Conservation (phyloP, 2,329 filamentous ascomycete genomes). For the Emmonsiellopsis sp. region DNA sequence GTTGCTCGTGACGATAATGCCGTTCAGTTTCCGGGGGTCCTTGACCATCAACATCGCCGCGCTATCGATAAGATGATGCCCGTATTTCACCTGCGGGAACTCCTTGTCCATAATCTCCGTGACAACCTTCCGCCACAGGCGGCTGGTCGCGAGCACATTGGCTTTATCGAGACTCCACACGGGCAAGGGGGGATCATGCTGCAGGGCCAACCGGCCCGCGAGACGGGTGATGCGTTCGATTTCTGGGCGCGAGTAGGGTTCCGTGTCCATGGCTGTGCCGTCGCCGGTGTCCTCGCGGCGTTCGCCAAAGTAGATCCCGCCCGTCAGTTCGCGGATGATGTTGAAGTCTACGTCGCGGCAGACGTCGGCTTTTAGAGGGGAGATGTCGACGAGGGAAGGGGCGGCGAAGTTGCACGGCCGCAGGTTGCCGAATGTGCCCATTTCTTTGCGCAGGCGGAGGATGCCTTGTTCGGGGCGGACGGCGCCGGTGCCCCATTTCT, state of each 20-base stretch:
- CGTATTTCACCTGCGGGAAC: conserved; percentile 75
- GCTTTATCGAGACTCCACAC: conserved; percentile 93
- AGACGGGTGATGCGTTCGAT: conserved; percentile 81
- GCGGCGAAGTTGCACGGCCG: conserved; percentile 94
- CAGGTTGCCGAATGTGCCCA: conserved; percentile 89
- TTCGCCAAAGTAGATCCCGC: conserved; percentile 92
- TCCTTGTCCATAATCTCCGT: conserved; percentile 76
- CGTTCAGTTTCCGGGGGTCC: conserved; percentile 79
- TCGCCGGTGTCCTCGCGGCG: conserved; percentile 67
- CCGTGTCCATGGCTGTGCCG: conserved; percentile 69
- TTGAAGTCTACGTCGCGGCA: conserved; percentile 85
- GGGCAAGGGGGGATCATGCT: conserved; percentile 62
- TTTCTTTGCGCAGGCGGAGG: conserved; percentile 82
- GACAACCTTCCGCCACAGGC: conserved; percentile 82
- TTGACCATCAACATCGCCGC: conserved; percentile 98
- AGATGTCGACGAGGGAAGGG: conserved; percentile 70
- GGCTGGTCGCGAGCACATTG: conserved; percentile 83
- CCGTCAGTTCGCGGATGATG: conserved; percentile 84
- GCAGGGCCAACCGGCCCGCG: conserved; percentile 69
- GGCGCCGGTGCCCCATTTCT: conserved; percentile 79
- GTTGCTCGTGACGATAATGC: conserved; percentile 86
- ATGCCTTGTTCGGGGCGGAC: conserved; percentile 91
- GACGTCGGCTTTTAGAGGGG: conserved; percentile 76
- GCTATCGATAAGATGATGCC: conserved; percentile 87
- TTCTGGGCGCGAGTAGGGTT: conserved; percentile 75